A percentile compares a stretch with the other conserved stretches of the same genome.
These are phyloP conservation scores for Trichosporon sp. DNA, from an alignment of 1,284 basidiomycete species.

Conservation along the genomic window DNA sequence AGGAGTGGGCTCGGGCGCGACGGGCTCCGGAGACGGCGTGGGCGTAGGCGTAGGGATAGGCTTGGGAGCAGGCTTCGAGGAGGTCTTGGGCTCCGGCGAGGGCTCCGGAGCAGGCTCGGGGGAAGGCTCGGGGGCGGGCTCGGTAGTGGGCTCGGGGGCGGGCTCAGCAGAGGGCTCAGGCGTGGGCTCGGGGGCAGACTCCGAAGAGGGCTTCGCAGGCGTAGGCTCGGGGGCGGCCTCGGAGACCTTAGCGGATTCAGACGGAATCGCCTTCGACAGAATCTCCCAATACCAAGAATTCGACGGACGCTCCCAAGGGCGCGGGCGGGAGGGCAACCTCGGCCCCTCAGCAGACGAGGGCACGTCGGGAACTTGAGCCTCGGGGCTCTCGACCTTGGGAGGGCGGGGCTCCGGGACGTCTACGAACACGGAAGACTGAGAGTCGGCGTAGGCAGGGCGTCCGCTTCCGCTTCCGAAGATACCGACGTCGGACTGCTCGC, in stretches of 20 bases:
- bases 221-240: not conserved
- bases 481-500: not conserved
- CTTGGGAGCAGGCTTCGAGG: not conserved
- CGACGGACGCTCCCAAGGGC: too few species aligned
- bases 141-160: not conserved
- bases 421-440: too few species aligned
- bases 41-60: not conserved
- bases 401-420: too few species aligned
- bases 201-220: not conserved
- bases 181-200: not conserved
- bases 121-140: not conserved
- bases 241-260: too few species aligned
- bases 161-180: not conserved
- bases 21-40: not conserved
- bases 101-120: constrained; percentile 9
- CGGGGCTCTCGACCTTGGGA: too few species aligned
- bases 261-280: too few species aligned
- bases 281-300: too few species aligned
- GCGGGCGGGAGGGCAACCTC: too few species aligned
- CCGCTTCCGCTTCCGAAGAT: too few species aligned
- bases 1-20: not conserved
- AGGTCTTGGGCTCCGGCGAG: not conserved
- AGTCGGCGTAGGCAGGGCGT: too few species aligned
- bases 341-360: too few species aligned
- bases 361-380: too few species aligned